Base-by-base conservation (phyloP, 495 filamentous ascomycete species). In the Penicillium paradoxum region DNA sequence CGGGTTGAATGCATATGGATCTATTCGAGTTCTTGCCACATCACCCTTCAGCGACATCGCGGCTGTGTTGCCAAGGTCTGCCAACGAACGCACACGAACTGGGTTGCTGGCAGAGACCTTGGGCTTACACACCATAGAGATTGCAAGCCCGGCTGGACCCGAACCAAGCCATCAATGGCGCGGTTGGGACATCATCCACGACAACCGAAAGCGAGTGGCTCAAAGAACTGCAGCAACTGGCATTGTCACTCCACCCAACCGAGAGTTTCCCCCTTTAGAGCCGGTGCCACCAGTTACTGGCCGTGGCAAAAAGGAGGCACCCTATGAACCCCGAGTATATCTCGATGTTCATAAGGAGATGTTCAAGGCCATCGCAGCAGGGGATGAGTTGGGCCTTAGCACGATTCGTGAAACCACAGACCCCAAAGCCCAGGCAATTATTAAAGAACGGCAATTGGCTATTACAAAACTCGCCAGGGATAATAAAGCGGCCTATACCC, bases 1-100 rank as follows among this genome's bases (percentile, higher is more conserved):
- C 8, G 66, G 58, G 6, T 10, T 75, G 1, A 62, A 72, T 40
- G 38, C 46, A 21, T 69, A 77, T 21, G 67, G 90, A 8, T 77
- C 80, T 6, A 83, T 92, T 7, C 80, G 90, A 45, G 80, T 91
- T 70, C 70, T 96, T 3, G 55, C 87, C 24, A 85, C 87, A 79
- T 43, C 79, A 5, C 62, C 69, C 0, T 63, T 79, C 27, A 54
- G 66, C 0, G 84, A 88, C 19, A 79, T 74, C 41, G 51, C 58
- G 1, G 13, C 46, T 2, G 36, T 78, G 6, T 32, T 84, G 4
- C 88, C 90, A 1, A 79, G 78, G 24, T 69, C 61, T 2, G 49
- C 85, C 2, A 63, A 60, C 15, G 63, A 71, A 3, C 79, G 86
- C 39, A 72, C 58, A 36, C 83, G 83, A 40, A 42, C 72, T 6